Evolutionary conservation across 345 rosid species (phyloP).

Genomic region (Passiflora organensis): DNA sequence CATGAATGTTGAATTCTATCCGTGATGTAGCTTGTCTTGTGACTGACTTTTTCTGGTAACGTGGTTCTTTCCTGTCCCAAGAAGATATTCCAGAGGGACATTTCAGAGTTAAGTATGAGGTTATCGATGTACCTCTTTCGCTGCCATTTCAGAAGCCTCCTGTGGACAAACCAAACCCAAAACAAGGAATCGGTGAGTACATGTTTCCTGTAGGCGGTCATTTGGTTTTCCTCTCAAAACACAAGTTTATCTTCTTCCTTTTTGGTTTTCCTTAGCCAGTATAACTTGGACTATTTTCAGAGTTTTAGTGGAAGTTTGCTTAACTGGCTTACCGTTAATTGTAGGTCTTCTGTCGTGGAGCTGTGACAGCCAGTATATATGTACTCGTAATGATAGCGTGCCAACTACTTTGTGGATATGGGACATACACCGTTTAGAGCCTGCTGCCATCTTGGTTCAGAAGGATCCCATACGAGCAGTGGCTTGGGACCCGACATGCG

Average conservation of each 20-base stretch:
- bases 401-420: conserved; percentile 90
- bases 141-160: conserved; percentile 77
- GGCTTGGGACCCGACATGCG: conserved; percentile 82
- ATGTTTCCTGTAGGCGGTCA: conserved; percentile 2
- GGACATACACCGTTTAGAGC: conserved; percentile 77
- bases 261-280: not conserved
- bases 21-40: too few species aligned
- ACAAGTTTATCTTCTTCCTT: too few species aligned
- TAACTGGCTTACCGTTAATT: conserved; percentile 8
- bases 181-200: conserved; percentile 88
- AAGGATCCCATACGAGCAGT: conserved; percentile 87
- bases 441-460: conserved; percentile 83
- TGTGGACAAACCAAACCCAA: conserved; percentile 87
- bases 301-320: not conserved
- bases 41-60: not conserved
- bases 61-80: conserved; percentile 5
- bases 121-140: conserved; percentile 64
- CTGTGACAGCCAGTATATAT: conserved; percentile 75
- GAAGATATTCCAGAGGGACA: conserved; percentile 67
- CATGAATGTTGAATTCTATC: not conserved
- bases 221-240: too few species aligned
- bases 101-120: conserved; percentile 72
- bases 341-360: conserved; percentile 95
- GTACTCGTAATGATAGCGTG: conserved; percentile 89
- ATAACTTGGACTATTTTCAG: too few species aligned